Evolutionary conservation across 2,329 filamentous ascomycete species (phyloP), one percentile per base, ranked within the genome.

Genomic region (Xylariaceae sp.): DNA sequence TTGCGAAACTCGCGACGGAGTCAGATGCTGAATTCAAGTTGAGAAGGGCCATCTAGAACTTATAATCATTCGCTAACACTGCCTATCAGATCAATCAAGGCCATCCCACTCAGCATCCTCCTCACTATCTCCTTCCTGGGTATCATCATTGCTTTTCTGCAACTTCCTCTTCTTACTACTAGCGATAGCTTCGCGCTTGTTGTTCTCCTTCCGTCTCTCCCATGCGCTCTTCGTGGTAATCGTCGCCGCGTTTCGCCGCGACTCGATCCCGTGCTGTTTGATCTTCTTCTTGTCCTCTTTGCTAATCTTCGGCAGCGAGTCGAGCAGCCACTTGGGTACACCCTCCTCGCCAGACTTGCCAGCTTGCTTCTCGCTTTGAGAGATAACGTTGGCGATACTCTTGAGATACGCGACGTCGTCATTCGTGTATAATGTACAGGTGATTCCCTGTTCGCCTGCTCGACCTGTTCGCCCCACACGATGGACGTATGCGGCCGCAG

Each of bases 391-490:
- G 35, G 91, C 94, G 31, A 99, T 88, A 60, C 85, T 89, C 74
- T 92, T 95, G 54, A 99, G 83, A 54, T 80, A 90, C 0, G 89
- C 87, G 3, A 97, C 87, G 67, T 99, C 94, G 58, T 96, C 94
- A 70, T 94, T 90, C 0, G 92, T 97, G 72, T 96, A 99, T 56
- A 96, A 87, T 0, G 94, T 99, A 1, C 99, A 87, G 0, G 91
- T 91, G 3, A 96, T 82, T 47, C 94, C 94, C 26, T 91, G 91
- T 65, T 88, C 84, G 0, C 94, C 94, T 0, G 91, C 94, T 27
- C 94, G 81, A 0, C 92, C 94, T 0, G 94, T 97, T 46, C 94
- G 83, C 0, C 94, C 94, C 0, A 94, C 91, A 8, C 94, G 88
- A 72, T 99, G 94, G 5, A 99, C 88, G 68, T 99, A 99, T 1